These are phyloP conservation scores for Boletus barrowsii DNA, from an alignment of 768 basidiomycete genomes.

Conservation along the genomic window DNA sequence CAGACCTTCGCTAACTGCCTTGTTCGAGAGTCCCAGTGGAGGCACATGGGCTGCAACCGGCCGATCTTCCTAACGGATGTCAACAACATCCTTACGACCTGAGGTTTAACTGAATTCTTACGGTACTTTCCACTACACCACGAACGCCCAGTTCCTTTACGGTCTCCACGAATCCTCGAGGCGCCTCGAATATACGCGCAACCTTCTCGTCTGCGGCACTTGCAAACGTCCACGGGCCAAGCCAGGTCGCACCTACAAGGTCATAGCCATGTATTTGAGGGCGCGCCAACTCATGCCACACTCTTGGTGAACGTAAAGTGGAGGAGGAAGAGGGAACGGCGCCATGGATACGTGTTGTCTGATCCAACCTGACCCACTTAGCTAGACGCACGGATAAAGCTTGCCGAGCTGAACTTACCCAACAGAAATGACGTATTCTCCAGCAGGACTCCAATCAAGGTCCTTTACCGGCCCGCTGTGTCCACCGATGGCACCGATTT, in stretches of 20 bases:
- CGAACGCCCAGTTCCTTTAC: slow-evolving; percentile 51
- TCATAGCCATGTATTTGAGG: slow-evolving; percentile 99
- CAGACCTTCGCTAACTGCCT: slow-evolving; percentile 72
- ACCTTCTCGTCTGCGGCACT: slow-evolving; percentile 98
- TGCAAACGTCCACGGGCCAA: slow-evolving; percentile 73
- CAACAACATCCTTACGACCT: not conserved
- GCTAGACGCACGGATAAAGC: not conserved
- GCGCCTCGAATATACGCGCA: slow-evolving; percentile 88
- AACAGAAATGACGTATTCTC: slow-evolving; percentile 81
- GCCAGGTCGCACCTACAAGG: slow-evolving; percentile 73
- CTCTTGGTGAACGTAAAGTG: slow-evolving; percentile 13
- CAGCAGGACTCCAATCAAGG: slow-evolving; percentile 82
- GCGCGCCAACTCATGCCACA: slow-evolving; percentile 86
- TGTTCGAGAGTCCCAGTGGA: slow-evolving; percentile 92
- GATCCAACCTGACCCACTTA: slow-evolving; percentile 62
- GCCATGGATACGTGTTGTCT: slow-evolving; percentile 89
- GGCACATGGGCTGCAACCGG: slow-evolving; percentile 87
- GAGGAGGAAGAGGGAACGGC: slow-evolving; percentile 33
- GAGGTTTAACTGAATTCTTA: slow-evolving; percentile 22
- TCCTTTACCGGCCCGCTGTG: slow-evolving; percentile 79
- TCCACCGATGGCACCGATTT: slow-evolving; percentile 78
- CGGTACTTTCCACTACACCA: slow-evolving; percentile 49
- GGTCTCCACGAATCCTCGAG: slow-evolving; percentile 69
- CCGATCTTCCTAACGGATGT: slow-evolving; percentile 45
- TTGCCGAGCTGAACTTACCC: slow-evolving; percentile 50